Percentiles rank a stretch among this genome's conserved stretches.
These are phyloP conservation scores for Tieghemiomyces parasiticus DNA, from an alignment of 192 early-diverging fungal species.

Conservation along the genomic window DNA sequence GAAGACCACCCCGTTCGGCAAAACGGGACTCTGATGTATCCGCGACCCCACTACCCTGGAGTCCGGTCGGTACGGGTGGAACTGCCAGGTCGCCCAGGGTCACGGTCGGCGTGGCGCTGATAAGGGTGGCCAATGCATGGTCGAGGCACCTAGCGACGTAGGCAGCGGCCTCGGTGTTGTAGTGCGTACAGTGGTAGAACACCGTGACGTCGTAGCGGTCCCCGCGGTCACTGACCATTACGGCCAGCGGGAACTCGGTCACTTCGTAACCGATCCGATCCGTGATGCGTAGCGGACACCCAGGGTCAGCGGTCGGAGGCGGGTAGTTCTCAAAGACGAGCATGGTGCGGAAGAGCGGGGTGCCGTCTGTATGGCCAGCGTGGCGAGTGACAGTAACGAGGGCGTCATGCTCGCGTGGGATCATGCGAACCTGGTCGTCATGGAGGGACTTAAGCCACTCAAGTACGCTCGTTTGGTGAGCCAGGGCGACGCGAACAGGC, in stretches of 20 bases:
- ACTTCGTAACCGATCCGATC: background rate
- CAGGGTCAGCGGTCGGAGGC: background rate
- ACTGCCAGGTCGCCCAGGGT: no score
- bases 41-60: no score
- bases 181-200: background rate
- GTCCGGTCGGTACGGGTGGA: no score
- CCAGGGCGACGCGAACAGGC: background rate
- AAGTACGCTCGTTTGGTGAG: background rate
- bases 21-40: no score
- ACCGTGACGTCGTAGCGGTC: background rate
- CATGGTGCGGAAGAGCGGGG: background rate
- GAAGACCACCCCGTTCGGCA: no score
- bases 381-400: background rate
- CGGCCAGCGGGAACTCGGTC: slow-evolving; percentile 6
- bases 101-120: no score
- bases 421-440: background rate
- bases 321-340: background rate
- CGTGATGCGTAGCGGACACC: background rate
- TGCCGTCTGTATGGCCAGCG: background rate
- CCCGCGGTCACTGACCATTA: background rate
- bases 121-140: no score
- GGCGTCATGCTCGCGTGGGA: background rate
- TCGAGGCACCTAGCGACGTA: no score
- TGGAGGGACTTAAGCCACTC: background rate
- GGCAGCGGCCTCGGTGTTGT: background rate